These are phyloP conservation scores for Candida tallmaniae DNA, from an alignment of 805 yeast species.

Conservation along the genomic window DNA sequence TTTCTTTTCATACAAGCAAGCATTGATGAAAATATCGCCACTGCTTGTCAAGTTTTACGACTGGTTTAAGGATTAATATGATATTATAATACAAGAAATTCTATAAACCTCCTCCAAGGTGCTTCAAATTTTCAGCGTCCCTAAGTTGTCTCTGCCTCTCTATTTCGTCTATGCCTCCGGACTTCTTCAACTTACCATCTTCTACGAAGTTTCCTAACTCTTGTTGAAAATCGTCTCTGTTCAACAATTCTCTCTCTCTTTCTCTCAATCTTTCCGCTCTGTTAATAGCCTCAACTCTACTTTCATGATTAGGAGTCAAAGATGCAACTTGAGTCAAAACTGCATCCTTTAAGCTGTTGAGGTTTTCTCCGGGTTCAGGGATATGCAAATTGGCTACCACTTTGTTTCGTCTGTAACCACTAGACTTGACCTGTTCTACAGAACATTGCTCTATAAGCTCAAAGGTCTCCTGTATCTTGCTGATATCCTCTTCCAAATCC, in stretches of 20 bases:
- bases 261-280: constrained; percentile 80
- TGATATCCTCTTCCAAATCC: constrained; percentile 77
- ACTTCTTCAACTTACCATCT: constrained; percentile 66
- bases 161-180: constrained; percentile 87
- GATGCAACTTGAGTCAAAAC: constrained; percentile 75
- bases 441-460: constrained; percentile 76
- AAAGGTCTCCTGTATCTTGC: constrained; percentile 76
- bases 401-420: constrained; percentile 37
- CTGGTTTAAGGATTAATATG: neutral
- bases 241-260: constrained; percentile 57
- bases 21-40: constrained; percentile 1
- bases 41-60: constrained; percentile 4
- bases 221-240: constrained; percentile 67
- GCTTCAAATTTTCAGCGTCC: constrained; percentile 65
- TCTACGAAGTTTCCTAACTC: constrained; percentile 84
- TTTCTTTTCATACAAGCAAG: neutral
- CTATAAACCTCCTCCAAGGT: constrained; percentile 1
- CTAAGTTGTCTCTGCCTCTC: constrained; percentile 65
- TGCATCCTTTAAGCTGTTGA: constrained; percentile 65
- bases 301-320: constrained; percentile 77
- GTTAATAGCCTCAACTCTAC: constrained; percentile 82
- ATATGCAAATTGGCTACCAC: constrained; percentile 42
- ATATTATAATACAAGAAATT: neutral
- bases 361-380: constrained; percentile 55
- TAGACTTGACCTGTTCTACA: constrained; percentile 66